phyloP scores from a whole-genome alignment of 139 green algal species.

The Ulvella scutata region DNA sequence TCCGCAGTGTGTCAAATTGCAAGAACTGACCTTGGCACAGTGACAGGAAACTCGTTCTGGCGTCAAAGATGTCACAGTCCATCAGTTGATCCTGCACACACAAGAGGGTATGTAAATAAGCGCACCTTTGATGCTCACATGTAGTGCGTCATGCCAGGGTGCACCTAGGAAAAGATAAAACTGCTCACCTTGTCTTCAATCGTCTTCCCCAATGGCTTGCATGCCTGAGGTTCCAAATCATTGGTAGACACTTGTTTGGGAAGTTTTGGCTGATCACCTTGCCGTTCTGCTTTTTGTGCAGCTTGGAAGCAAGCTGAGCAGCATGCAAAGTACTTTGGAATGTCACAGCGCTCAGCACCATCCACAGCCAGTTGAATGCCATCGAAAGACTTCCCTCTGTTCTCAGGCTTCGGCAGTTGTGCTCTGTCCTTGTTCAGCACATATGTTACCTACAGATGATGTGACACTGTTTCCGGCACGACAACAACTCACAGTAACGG shows the following conservation, averaged over 20 bases:
- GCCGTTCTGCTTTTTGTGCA: background rate
- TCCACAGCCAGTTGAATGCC: conserved; percentile 59
- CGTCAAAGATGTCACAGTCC: conserved; percentile 12
- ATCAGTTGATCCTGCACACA: background rate
- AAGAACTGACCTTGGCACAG: conserved; percentile 99
- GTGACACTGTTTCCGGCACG: no score
- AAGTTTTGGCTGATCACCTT: background rate
- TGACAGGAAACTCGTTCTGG: conserved; percentile 62
- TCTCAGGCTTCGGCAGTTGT: background rate
- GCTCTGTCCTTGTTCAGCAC: background rate
- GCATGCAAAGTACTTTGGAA: background rate
- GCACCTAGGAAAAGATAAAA: background rate
- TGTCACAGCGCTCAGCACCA: background rate
- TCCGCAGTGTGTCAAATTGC: conserved; percentile 94
- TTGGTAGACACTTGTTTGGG: background rate
- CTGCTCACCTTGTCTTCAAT: background rate
- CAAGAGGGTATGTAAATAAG: background rate
- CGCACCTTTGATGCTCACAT: background rate
- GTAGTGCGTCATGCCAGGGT: no score
- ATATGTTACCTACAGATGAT: background rate
- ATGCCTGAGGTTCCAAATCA: background rate
- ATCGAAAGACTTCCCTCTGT: conserved; percentile 37
- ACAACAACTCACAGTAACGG: no score
- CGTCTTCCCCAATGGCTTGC: background rate
- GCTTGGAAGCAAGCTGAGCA: background rate